Evolutionary conservation across 139 green algal genomes (phyloP).

Genomic region (Chlamydomonas applanata): DNA sequence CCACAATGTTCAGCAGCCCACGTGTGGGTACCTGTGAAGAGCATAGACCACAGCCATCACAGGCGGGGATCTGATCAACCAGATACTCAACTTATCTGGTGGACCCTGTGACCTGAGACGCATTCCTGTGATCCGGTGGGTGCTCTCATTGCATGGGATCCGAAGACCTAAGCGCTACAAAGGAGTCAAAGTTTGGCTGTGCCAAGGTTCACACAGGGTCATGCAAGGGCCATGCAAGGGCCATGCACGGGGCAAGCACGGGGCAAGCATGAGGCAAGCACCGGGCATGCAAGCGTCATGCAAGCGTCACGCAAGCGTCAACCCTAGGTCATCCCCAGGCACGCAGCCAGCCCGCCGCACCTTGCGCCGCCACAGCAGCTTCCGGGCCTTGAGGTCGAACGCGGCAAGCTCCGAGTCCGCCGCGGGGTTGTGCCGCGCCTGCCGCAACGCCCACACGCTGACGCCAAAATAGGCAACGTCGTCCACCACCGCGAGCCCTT

Average conservation of each 20-base stretch:
- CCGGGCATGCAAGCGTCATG: no score
- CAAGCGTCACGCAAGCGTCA: neutral
- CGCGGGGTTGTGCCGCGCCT: constrained; percentile 18
- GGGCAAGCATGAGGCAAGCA: no score
- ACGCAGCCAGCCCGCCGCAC: constrained; percentile 9
- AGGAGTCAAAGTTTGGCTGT: no score
- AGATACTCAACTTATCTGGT: no score
- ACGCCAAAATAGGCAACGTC: constrained; percentile 79
- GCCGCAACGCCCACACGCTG: constrained; percentile 15
- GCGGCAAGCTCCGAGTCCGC: constrained; percentile 59
- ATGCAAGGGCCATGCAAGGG: no score
- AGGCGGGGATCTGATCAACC: no score
- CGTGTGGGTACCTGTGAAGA: constrained; percentile 52
- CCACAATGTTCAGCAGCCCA: constrained; percentile 75
- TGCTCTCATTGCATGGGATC: no score
- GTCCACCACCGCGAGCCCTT: constrained; percentile 71
- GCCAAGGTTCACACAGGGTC: no score
- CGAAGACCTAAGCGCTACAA: no score
- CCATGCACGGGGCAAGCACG: no score
- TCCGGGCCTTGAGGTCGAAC: constrained; percentile 45
- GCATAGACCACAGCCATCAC: neutral
- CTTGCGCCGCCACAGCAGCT: constrained; percentile 57
- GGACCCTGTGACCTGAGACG: no score
- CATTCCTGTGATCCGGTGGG: no score
- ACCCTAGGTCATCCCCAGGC: neutral